Percentiles rank a stretch among this genome's conserved stretches.
These are phyloP conservation scores for Linum usitatissimum DNA, from an alignment of 345 rosid species.

Conservation along the genomic window DNA sequence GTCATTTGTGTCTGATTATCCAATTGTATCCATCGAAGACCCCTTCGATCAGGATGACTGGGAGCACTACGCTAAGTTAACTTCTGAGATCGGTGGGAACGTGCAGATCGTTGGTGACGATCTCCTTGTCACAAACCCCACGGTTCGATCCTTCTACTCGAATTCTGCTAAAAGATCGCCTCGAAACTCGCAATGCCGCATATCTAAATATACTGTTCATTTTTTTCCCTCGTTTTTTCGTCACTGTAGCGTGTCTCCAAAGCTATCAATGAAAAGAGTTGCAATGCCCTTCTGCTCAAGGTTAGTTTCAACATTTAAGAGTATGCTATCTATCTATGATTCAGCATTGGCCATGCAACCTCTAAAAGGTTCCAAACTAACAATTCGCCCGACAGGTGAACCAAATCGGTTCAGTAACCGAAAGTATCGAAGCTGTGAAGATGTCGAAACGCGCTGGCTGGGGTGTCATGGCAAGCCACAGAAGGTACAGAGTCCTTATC, in stretches of 20 bases:
- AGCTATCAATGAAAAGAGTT: constrained; percentile 35
- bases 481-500: constrained; percentile 11
- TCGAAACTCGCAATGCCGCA: not conserved
- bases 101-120: constrained; percentile 69
- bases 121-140: constrained; percentile 62
- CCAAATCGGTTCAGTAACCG: constrained; percentile 47
- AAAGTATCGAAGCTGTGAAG: constrained; percentile 45
- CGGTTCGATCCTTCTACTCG: constrained; percentile 17
- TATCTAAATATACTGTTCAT: not conserved
- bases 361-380: no score
- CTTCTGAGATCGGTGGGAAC: constrained; percentile 41
- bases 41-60: constrained; percentile 99
- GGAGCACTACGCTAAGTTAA: constrained; percentile 49
- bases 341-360: no score
- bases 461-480: constrained; percentile 51
- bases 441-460: constrained; percentile 46
- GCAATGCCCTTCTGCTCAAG: constrained; percentile 52
- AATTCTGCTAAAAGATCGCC: not conserved
- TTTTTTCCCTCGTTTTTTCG: not conserved
- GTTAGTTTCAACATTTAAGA: constrained; percentile 9
- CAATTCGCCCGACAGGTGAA: constrained; percentile 24
- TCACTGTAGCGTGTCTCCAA: constrained; percentile 42
- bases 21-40: constrained; percentile 88
- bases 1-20: constrained; percentile 79
- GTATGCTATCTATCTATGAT: no score